These are phyloP conservation scores for Coemansia reversa DNA, from an alignment of 192 early-diverging fungal genomes.

Conservation along the genomic window DNA sequence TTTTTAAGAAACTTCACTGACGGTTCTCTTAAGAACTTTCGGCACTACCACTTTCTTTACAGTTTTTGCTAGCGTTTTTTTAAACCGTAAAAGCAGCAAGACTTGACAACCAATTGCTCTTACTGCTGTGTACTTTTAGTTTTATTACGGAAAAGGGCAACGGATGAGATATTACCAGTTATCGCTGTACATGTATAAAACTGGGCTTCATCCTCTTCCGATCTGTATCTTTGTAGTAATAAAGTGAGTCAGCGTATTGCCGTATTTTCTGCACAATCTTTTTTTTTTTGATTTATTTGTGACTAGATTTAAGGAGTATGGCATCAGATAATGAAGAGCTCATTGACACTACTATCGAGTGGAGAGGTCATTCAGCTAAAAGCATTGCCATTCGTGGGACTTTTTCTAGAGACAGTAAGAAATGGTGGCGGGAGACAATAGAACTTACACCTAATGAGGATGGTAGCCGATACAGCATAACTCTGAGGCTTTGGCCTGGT, in stretches of 20 bases:
- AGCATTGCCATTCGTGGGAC: slow-evolving; percentile 47
- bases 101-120: neutral
- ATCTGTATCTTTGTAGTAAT: neutral
- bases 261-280: neutral
- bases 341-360: slow-evolving; percentile 27
- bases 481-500: slow-evolving; percentile 31
- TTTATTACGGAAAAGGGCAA: neutral
- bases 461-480: slow-evolving; percentile 8
- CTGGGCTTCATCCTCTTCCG: neutral
- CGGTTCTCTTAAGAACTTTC: neutral
- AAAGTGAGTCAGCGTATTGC: neutral
- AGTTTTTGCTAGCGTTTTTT: too few species aligned
- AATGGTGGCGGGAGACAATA: slow-evolving; percentile 47
- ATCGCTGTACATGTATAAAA: neutral
- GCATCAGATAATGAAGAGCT: neutral
- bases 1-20: neutral
- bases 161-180: neutral
- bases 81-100: neutral
- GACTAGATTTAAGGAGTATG: neutral
- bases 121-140: neutral
- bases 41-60: neutral
- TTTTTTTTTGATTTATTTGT: neutral
- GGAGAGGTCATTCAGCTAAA: slow-evolving; percentile 29
- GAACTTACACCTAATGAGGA: slow-evolving; percentile 12
- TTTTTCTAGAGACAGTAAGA: slow-evolving; percentile 15